Conservation (phyloP, 148 eudicot species). For the Vaccinium macrocarpon region DNA sequence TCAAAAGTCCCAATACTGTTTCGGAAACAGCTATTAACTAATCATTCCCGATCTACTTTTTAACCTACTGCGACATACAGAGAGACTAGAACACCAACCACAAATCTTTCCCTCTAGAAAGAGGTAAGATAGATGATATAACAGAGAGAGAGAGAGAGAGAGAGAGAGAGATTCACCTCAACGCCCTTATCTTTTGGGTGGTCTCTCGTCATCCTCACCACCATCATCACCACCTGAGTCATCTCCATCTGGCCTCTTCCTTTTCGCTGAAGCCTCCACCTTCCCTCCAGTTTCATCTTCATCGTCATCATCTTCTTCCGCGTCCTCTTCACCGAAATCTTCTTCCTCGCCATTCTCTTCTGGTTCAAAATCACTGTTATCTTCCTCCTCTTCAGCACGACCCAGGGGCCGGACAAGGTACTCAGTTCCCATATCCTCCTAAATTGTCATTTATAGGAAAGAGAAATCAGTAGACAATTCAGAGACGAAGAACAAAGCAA, state of each 20-base stretch:
- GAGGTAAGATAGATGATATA: conserved; percentile 9
- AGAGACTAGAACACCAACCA: conserved; percentile 13
- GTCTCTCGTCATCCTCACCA: conserved; percentile 75
- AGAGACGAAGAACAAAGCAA: neutral
- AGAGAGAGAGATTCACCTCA: conserved; percentile 19
- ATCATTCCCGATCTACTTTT: conserved; percentile 1
- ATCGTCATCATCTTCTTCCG: conserved; percentile 26
- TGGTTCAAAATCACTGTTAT: conserved; percentile 78
- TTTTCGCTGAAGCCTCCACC: conserved; percentile 60
- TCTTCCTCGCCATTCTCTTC: conserved; percentile 71
- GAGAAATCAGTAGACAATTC: neutral
- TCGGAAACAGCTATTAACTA: neutral
- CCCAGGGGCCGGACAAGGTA: conserved; percentile 70
- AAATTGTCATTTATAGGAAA: neutral
- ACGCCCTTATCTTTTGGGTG: conserved; percentile 60
- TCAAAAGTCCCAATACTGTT: neutral
- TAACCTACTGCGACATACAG: conserved; percentile 10
- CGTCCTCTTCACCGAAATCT: conserved; percentile 48
- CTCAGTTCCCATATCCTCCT: conserved; percentile 72
- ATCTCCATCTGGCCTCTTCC: conserved; percentile 65
- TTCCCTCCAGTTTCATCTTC: conserved; percentile 44
- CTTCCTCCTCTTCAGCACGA: conserved; percentile 77
- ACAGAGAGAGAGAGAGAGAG: neutral
- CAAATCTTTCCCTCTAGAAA: conserved; percentile 2
- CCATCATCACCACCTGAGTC: conserved; percentile 54